Evolutionary conservation across 441 rosid genomes (phyloP), one percentile per base, ranked within the genome.

Genomic region (Gossypium laxum): DNA sequence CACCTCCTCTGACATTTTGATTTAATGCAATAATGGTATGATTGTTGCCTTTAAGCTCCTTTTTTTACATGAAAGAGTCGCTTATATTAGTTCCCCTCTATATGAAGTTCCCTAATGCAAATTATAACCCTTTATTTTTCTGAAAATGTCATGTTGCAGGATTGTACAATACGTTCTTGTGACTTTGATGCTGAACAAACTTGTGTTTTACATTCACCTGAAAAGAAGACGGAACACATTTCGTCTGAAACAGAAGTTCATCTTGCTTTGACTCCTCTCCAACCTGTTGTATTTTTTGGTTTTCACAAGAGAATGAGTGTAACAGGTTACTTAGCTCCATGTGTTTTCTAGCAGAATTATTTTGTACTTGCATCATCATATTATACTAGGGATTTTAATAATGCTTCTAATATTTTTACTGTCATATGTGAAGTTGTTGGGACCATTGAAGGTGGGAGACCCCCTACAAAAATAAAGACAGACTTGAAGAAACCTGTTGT

Each of bases 401-500:
- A 72, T 41, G 58, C 14, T 57, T 72, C 62, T 78, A 47, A 67
- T 74, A 69, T 56, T 56, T 71, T 26, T 59, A 5, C 30, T 79
- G 8, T 76, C 73, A 67, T 75, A 80, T 54, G 26, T 89, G 74
- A 79, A 95, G 99, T 91, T 85, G 97, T 95, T 82, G 99, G 99
- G 80, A 95, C 97, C 74, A 89, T 95, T 73, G 99, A 95, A 80
- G 99, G 98, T 64, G 98, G 99, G 67, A 87, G 89, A 75, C 82
- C 96, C 52, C 99, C 99, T 0, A 95, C 96, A 30, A 95, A 92
- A 78, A 95, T 95, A 83, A 95, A 89, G 86, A 86, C 98, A 8
- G 99, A 95, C 85, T 81, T 95, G 86, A 95, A 95, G 87, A 95
- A 89, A 81, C 99, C 98, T 18, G 73, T 95, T n/a, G 87, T 95